Evolutionary conservation across 176 grass and related monocot genomes (phyloP), one percentile per base, ranked within the genome.

Genomic region (Oryza australiensis): DNA sequence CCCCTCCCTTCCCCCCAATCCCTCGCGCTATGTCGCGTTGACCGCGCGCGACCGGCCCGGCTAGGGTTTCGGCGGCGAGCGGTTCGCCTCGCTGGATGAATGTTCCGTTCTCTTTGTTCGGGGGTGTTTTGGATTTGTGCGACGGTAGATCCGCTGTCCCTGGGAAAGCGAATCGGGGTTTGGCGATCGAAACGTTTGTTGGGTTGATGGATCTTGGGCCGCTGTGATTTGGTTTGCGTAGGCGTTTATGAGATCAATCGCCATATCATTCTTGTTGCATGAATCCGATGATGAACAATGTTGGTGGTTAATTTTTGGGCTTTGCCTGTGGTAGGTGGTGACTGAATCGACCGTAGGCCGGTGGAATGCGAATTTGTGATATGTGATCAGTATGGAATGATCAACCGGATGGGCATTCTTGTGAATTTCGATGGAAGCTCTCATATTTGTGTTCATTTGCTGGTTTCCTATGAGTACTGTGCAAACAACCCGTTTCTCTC

Each of bases 41-140:
- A 65, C 74, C 32, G 63, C 43, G 48, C 35, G 4, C 20, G 28
- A 16, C 42, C 28, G 27, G 18, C 12, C 12, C 22, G 60, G 66
- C 76, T 83, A 77, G 81, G 86, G 70, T 88, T 85, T 26, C 53
- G 9, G 9, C 55, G 35, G 35, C 48, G 20, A 40, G 38, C 11
- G 43, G 66, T 82, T 73, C 5, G 16, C 26, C 22, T 86, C n/a
- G 29, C 0, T 43, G 27, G 66, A 5, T 77, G 34, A 1, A 5
- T 77, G 27, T 4, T 22, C 64, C 12, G 9, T 40, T 43, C 8
- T 66, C 8, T 23, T 57, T 9, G 67, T 57, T 71, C 16, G 27
- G 26, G 33, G 7, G 24, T 29, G 20, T 79, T 14, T 14, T 23
- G 28, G 68, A 86, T 88, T 32, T 18, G 4, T 32, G 30, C 12